phyloP scores from a whole-genome alignment of 805 yeast species.

The Candida takata region DNA sequence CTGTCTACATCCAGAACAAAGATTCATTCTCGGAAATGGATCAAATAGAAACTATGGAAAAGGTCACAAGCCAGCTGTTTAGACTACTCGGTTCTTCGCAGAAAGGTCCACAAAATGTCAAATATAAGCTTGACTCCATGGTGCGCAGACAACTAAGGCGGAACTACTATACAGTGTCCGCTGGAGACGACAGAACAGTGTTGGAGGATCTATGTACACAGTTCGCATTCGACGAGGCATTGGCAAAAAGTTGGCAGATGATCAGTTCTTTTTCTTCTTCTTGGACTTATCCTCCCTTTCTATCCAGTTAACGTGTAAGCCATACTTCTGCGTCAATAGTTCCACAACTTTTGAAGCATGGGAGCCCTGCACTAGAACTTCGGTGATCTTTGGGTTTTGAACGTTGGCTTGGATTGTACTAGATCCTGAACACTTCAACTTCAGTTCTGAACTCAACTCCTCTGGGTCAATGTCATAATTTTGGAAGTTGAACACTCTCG shows the following conservation, averaged over 20 bases:
- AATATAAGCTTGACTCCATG: no score
- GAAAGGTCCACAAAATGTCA: no score
- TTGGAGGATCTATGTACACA: neutral
- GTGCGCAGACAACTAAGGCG: slow-evolving; percentile 10
- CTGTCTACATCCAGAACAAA: no score
- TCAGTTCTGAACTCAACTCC: slow-evolving; percentile 58
- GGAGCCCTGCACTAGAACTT: slow-evolving; percentile 87
- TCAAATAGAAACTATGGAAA: no score
- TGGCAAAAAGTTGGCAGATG: neutral
- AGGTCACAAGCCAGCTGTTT: no score
- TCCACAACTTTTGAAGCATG: slow-evolving; percentile 62
- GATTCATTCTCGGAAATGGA: no score
- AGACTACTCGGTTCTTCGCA: no score
- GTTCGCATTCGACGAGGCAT: slow-evolving; percentile 6
- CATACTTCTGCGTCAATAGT: slow-evolving; percentile 46
- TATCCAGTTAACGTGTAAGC: slow-evolving; percentile 62
- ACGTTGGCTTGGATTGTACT: slow-evolving; percentile 61
- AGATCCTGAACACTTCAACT: slow-evolving; percentile 83
- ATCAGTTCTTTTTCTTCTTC: slow-evolving; percentile 37
- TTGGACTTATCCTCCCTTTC: slow-evolving; percentile 56
- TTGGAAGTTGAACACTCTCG: slow-evolving; percentile 66
- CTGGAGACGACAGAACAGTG: neutral
- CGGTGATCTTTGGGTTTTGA: slow-evolving; percentile 48
- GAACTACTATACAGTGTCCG: slow-evolving; percentile 4
- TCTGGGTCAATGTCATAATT: slow-evolving; percentile 58